A percentile compares a stretch with the other conserved stretches of the same genome.
Conservation (phyloP, 345 rosid genomes). For the Salix dunnii region DNA sequence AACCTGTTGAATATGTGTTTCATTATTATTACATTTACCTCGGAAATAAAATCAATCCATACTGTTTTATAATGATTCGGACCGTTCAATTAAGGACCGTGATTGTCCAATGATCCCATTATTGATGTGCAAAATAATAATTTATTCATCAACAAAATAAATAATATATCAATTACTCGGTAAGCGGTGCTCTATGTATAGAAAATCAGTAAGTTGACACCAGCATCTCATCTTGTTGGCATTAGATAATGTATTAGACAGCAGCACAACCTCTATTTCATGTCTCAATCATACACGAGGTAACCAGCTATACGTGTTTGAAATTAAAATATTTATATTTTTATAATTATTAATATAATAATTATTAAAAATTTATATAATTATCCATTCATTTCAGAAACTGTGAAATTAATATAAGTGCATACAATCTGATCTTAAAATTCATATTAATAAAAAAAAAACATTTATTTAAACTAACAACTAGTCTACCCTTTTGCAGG, state of each 20-base stretch:
- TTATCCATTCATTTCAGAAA: accelerated
- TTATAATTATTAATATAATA: no score
- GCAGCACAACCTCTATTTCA: neutral
- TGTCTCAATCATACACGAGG: no score
- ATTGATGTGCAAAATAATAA: neutral
- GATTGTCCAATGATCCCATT: neutral
- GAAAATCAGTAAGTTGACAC: neutral
- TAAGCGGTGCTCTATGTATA: neutral
- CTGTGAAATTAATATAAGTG: no score
- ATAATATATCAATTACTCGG: neutral
- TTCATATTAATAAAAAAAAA: neutral
- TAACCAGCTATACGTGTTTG: no score
- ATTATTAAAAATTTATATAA: no score
- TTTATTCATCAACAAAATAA: neutral
- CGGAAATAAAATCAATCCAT: neutral
- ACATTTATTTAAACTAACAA: slow-evolving; percentile 17
- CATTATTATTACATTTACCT: neutral
- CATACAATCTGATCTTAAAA: accelerated
- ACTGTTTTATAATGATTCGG: neutral
- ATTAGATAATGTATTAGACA: slow-evolving; percentile 5
- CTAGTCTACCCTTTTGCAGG: slow-evolving; percentile 17
- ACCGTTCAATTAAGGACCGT: neutral
- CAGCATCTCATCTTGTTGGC: slow-evolving; percentile 2
- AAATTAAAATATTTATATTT: no score
- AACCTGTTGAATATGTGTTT: no score